Evolutionary conservation across 495 filamentous ascomycete genomes (phyloP), one percentile per base, ranked within the genome.

Genomic region (Hyaloscypha variabilis): DNA sequence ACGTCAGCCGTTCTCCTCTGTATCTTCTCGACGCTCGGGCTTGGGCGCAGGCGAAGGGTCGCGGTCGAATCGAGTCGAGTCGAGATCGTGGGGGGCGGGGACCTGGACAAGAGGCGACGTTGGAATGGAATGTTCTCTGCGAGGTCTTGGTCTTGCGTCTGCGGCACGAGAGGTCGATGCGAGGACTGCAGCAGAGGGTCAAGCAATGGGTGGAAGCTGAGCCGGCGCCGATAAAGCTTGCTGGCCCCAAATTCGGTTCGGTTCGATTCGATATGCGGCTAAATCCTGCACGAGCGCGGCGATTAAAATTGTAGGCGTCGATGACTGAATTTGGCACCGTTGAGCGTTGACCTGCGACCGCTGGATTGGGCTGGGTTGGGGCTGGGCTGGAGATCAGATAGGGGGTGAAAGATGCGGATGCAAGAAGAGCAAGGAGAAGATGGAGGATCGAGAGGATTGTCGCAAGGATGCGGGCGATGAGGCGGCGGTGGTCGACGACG

Each of bases 401-500:
- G 26, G 54, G 26, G 26, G 52, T 28, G 52, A 28, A 24, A 14
- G 52, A 24, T 26, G 54, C 25, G 54, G 19, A 57, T 8, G 2
- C 1, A 28, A 19, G 54, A 21, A 29, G 51, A 54, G 51, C 23
- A 54, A 24, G 51, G 51, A 10, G 21, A 11, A 3, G 51, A 54
- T 23, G 31, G 25, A 54, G n/a, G 51, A 25, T 54, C 29, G 31
- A 46, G 57, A 46, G 17, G 57, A 59, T 59, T 59, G 11, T 39
- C 57, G 57, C 57, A 59, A 36, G 57, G 57, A 14, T 59, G 30
- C 34, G 30, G 39, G 28, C 26, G 42, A 11, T 28, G 58, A 29
- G 10, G 30, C 10, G 57, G 30, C 1, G n/a, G n/a, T 24, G 13
- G 36, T 39, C 31, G 56, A 6, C 49, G 49, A 17, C 14, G 49